Percentiles rank a stretch among this genome's conserved stretches.
phyloP scores from a whole-genome alignment of 148 eudicot species.

The Nepenthes mirabilis region DNA sequence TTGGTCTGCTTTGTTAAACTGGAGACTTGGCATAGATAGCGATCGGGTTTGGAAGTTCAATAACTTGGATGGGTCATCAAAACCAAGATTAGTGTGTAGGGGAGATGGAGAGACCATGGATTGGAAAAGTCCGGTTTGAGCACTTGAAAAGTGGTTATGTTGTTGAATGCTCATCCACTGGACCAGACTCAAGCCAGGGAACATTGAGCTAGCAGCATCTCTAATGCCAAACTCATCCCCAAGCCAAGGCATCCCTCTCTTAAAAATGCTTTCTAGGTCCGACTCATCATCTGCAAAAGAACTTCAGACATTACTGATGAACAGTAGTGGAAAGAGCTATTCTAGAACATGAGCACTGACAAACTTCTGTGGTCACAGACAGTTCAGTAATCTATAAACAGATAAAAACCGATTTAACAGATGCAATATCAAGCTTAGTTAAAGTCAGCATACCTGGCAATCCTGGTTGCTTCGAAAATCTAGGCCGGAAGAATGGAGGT shows the following conservation, averaged over 20 bases:
- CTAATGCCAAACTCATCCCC: constrained; percentile 71
- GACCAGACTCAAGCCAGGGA: constrained; percentile 83
- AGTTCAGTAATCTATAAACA: not conserved
- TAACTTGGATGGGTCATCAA: constrained; percentile 74
- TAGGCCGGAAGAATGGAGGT: constrained; percentile 92
- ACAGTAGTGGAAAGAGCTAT: too few species aligned
- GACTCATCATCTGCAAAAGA: constrained; percentile 54
- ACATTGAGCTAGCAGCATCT: constrained; percentile 69
- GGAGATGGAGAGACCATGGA: constrained; percentile 37
- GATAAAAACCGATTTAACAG: not conserved
- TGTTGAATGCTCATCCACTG: constrained; percentile 99
- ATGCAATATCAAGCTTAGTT: constrained; percentile 2
- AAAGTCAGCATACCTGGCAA: constrained; percentile 43
- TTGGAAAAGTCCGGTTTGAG: constrained; percentile 49
- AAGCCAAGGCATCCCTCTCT: constrained; percentile 88
- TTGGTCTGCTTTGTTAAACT: constrained; percentile 49
- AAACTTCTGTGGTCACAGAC: too few species aligned
- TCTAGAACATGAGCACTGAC: too few species aligned
- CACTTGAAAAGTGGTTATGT: constrained; percentile 49
- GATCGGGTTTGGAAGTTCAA: constrained; percentile 70
- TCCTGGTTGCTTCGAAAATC: constrained; percentile 74
- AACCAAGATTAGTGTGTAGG: constrained; percentile 28
- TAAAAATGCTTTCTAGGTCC: constrained; percentile 59
- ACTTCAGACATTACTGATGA: not conserved
- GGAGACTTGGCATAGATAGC: constrained; percentile 37